phyloP scores from a whole-genome alignment of 805 yeast genomes.

The Metschnikowia chrysomelidarum region DNA sequence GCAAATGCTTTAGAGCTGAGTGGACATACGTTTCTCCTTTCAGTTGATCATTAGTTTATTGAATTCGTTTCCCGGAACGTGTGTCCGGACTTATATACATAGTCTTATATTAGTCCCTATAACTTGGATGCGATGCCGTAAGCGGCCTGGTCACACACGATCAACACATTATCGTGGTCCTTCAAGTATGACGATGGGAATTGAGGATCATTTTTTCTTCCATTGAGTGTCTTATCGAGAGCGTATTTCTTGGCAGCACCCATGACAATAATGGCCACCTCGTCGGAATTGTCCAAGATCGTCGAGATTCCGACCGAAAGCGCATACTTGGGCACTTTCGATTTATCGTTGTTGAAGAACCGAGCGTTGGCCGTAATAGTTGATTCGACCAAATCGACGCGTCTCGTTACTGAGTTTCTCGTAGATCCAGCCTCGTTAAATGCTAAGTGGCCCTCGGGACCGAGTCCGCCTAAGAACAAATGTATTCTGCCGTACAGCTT shows the following conservation, averaged over 20 bases:
- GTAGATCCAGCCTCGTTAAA: conserved; percentile 57
- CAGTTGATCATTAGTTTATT: too few species aligned
- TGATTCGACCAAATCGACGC: conserved; percentile 45
- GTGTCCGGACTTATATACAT: neutral
- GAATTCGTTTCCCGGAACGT: too few species aligned
- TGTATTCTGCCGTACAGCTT: conserved; percentile 48
- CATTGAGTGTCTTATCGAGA: conserved; percentile 43
- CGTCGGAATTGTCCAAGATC: conserved; percentile 52
- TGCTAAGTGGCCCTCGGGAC: conserved; percentile 62
- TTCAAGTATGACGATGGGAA: conserved; percentile 52
- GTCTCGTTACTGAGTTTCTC: conserved; percentile 45
- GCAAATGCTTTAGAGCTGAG: too few species aligned
- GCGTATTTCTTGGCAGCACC: conserved; percentile 48
- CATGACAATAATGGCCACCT: conserved; percentile 50
- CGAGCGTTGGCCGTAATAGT: conserved; percentile 55
- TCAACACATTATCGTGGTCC: conserved; percentile 42
- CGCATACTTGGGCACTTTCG: conserved; percentile 51
- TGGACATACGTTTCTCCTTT: too few species aligned
- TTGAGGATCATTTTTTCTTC: conserved; percentile 33
- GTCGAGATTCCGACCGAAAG: conserved; percentile 58
- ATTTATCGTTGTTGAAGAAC: conserved; percentile 45
- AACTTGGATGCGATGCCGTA: conserved; percentile 37
- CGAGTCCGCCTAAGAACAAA: conserved; percentile 57
- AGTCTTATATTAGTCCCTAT: conserved; percentile 13
- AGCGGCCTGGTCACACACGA: conserved; percentile 51